Conservation (phyloP, 371 early-diverging fungal genomes). For the Mortierella sp. region DNA sequence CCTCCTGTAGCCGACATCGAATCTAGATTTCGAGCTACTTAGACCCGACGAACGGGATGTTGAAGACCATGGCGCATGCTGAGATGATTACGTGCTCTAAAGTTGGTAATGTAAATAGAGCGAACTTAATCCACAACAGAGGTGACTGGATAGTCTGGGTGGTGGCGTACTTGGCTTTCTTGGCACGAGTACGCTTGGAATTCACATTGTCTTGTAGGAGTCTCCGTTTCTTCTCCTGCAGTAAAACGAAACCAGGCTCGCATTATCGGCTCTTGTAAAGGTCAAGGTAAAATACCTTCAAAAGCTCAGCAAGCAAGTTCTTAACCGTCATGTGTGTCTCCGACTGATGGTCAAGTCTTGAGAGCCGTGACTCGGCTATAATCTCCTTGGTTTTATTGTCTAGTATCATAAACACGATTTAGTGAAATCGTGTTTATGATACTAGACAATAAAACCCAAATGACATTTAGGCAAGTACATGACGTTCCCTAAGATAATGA, state of each 20-base stretch:
- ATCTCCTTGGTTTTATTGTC: conserved; percentile 11
- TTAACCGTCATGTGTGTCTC: no score
- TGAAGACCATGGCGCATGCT: not conserved
- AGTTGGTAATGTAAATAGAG: not conserved
- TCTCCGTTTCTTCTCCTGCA: not conserved
- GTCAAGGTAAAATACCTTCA: not conserved
- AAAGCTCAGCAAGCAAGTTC: no score
- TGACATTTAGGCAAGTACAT: not conserved
- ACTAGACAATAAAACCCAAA: conserved; percentile 3
- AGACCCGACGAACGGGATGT: conserved; percentile 1
- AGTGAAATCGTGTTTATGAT: conserved; percentile 5
- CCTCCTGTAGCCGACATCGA: no score
- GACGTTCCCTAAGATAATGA: no score
- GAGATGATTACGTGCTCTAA: conserved; percentile 5
- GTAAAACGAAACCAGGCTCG: conserved; percentile 1
- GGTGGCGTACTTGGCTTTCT: no score
- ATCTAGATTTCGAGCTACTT: no score
- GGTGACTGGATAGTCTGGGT: not conserved
- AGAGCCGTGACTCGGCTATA: conserved; percentile 8
- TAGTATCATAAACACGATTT: conserved; percentile 5
- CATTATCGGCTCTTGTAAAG: not conserved
- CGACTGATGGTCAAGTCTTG: conserved; percentile 6
- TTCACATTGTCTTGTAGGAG: not conserved
- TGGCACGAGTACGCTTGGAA: conserved; percentile 1
- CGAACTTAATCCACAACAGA: conserved; percentile 4